phyloP scores from a whole-genome alignment of 2,329 filamentous ascomycete genomes.

The Cytospora piceicola region DNA sequence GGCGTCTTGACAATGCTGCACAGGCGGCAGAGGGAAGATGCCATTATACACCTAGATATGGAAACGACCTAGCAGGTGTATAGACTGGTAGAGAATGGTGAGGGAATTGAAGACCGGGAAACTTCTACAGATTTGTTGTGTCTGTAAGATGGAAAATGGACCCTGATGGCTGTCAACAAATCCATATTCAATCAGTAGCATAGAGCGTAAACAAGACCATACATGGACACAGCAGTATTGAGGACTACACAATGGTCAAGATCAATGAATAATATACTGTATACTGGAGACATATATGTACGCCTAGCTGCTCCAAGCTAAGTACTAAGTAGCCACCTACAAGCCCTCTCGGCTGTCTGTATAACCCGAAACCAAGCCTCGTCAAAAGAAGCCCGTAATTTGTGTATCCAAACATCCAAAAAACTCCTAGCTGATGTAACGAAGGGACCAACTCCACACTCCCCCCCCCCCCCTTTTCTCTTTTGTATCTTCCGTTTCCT shows the following conservation, averaged over 20 bases:
- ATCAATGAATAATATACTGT: background rate
- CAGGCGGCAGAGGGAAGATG: background rate
- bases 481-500: background rate
- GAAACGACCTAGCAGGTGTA: background rate
- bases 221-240: background rate
- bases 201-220: background rate
- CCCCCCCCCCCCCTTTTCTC: background rate
- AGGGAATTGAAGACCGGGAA: background rate
- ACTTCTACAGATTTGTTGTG: background rate
- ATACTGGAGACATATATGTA: background rate
- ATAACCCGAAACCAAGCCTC: background rate
- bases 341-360: background rate
- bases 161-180: too few relatives aligned
- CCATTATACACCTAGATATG: background rate
- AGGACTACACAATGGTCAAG: too few relatives aligned
- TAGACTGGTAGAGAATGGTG: background rate
- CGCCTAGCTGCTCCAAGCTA: background rate
- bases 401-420: constrained; percentile 3
- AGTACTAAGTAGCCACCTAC: background rate
- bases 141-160: background rate
- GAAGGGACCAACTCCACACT: constrained; percentile 3
- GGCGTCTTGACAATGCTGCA: background rate
- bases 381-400: background rate
- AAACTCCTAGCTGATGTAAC: background rate
- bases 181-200: too few relatives aligned